Percentiles rank a stretch among this genome's conserved stretches.
phyloP scores from a whole-genome alignment of 257 asterid genomes.

The Voacanga thouarsii region DNA sequence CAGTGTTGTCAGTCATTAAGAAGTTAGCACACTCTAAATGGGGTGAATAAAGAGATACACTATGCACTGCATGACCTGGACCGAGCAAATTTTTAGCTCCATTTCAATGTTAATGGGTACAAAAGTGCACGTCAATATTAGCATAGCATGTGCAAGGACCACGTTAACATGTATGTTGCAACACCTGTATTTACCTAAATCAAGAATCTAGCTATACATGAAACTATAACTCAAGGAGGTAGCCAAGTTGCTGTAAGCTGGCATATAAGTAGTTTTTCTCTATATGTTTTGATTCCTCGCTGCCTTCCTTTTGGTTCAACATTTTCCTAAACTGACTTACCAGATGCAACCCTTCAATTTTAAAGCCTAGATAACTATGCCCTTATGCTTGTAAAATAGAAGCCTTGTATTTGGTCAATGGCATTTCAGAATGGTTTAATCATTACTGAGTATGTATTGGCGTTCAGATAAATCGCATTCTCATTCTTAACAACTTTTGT shows the following conservation, averaged over 20 bases:
- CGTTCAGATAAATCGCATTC: neutral
- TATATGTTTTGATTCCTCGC: neutral
- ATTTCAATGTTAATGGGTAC: neutral
- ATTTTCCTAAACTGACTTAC: neutral
- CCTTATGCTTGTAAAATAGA: neutral
- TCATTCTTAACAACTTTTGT: neutral
- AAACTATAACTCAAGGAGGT: constrained; percentile 1
- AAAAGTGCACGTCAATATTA: neutral
- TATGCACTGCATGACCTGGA: neutral
- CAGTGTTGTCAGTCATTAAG: neutral
- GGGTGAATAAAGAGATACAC: neutral
- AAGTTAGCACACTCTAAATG: neutral
- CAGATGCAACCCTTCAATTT: neutral
- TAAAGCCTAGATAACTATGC: neutral
- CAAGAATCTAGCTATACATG: neutral
- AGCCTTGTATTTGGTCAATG: neutral
- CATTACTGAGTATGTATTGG: neutral
- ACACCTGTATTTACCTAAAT: neutral
- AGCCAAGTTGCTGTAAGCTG: neutral
- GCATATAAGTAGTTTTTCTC: neutral
- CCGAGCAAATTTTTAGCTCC: neutral
- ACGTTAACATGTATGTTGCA: neutral
- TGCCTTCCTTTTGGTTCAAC: no score
- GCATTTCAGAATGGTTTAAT: neutral
- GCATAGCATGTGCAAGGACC: neutral